Conservation (phyloP, 768 basidiomycete genomes). For the Lactarius evosmus region DNA sequence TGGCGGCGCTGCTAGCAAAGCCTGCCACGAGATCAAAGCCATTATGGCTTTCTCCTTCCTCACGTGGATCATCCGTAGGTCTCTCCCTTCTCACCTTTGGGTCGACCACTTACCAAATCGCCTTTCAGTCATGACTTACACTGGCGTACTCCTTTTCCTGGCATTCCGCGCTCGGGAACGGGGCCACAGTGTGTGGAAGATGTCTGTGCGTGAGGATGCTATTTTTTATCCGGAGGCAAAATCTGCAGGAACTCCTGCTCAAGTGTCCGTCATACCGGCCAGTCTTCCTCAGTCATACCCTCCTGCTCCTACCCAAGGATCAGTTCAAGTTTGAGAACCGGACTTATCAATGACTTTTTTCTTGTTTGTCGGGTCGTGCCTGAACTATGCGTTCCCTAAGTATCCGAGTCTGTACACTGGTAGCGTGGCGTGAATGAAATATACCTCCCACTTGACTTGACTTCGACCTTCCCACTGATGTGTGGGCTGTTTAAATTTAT, state of each 20-base stretch:
- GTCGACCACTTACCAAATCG: constrained; percentile 6
- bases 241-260: not conserved
- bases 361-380: not conserved
- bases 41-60: constrained; percentile 40
- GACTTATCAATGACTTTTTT: not conserved
- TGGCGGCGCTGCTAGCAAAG: not conserved
- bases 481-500: not conserved
- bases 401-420: not conserved
- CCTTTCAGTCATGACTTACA: constrained; percentile 37
- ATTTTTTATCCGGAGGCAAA: constrained; percentile 18
- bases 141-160: constrained; percentile 30
- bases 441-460: not conserved
- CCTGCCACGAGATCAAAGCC: constrained; percentile 35
- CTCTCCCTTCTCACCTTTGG: not conserved
- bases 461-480: not conserved
- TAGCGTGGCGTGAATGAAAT: not conserved
- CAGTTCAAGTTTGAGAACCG: not conserved
- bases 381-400: not conserved
- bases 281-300: not conserved
- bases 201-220: constrained; percentile 34
- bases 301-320: not conserved
- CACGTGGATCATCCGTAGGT: constrained; percentile 37
- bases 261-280: not conserved
- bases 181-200: constrained; percentile 36
- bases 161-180: constrained; percentile 32